Conservation (phyloP, 2,329 filamentous ascomycete species). For the Myriangium duriaei region DNA sequence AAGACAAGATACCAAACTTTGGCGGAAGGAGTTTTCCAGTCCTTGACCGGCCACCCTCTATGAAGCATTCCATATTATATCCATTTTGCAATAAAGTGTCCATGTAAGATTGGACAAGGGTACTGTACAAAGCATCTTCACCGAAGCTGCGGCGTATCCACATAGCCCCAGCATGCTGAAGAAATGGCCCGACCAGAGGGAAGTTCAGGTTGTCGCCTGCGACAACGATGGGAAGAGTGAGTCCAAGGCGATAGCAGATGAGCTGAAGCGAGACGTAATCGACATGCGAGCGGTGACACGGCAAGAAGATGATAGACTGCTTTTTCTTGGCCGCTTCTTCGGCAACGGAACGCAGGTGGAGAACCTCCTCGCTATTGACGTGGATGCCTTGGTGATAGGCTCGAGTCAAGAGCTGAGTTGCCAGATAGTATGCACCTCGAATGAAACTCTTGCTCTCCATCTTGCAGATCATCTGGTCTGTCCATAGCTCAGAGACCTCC, state of each 20-base stretch:
- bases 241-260: conserved; percentile 85
- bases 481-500: conserved; percentile 74
- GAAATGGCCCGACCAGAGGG: conserved; percentile 73
- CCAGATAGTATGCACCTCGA: conserved; percentile 77
- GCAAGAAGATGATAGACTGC: conserved; percentile 90
- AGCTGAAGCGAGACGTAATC: conserved; percentile 93
- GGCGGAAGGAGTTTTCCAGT: conserved; percentile 89
- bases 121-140: conserved; percentile 78
- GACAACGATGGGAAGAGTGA: conserved; percentile 81
- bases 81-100: conserved; percentile 83
- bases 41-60: conserved; percentile 83
- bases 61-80: conserved; percentile 94
- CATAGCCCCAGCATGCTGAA: conserved; percentile 91
- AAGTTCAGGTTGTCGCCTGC: conserved; percentile 96
- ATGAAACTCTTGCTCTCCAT: conserved; percentile 94
- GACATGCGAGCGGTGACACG: conserved; percentile 87
- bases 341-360: conserved; percentile 69
- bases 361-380: conserved; percentile 85
- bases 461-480: conserved; percentile 97
- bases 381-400: conserved; percentile 96
- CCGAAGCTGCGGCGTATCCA: conserved; percentile 90
- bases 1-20: conserved; percentile 90
- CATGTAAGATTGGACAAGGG: conserved; percentile 91
- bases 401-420: conserved; percentile 75
- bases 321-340: conserved; percentile 73